Conservation (phyloP, 495 filamentous ascomycete species). For the Tetracladium marchalianum region DNA sequence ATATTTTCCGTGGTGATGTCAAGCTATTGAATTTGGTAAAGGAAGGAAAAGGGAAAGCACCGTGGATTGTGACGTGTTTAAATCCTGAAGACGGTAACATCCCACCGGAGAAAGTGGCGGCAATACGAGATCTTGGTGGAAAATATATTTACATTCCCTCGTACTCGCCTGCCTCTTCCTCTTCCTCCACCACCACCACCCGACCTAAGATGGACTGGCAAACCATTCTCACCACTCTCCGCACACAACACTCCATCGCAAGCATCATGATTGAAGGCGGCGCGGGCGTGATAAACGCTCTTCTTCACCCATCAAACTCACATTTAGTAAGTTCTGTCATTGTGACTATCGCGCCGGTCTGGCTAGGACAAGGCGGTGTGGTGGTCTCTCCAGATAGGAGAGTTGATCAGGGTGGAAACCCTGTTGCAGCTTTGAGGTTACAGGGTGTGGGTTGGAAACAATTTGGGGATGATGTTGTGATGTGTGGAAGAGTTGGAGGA, state of each 20-base stretch:
- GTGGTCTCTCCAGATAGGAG: conserved; percentile 47
- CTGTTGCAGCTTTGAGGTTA: conserved; percentile 45
- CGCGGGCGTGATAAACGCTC: conserved; percentile 63
- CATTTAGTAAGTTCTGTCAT: conserved; percentile 62
- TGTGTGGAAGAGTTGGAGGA: conserved; percentile 21
- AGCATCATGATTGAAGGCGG: conserved; percentile 90
- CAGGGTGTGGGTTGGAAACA: conserved; percentile 60
- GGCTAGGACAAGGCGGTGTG: conserved; percentile 71
- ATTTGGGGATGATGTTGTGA: conserved; percentile 68
- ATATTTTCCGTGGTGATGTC: too few species aligned
- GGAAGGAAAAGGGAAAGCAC: conserved; percentile 58
- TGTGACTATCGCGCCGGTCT: conserved; percentile 76
- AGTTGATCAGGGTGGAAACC: conserved; percentile 38
- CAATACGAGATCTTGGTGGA: conserved; percentile 3
- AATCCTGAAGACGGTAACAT: conserved; percentile 24
- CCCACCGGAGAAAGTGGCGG: conserved; percentile 5
- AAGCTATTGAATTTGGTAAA: conserved; percentile 56
- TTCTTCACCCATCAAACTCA: conserved; percentile 53
- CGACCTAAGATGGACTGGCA: conserved; percentile 41
- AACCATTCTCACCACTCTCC: conserved; percentile 46
- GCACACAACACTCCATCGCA: conserved; percentile 49
- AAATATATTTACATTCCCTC: not conserved
- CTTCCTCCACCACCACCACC: not conserved
- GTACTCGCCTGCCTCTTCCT: not conserved
- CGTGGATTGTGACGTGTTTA: conserved; percentile 49